These are phyloP conservation scores for Colletotrichum simmondsii DNA, from an alignment of 2,329 filamentous ascomycete species.

Conservation along the genomic window DNA sequence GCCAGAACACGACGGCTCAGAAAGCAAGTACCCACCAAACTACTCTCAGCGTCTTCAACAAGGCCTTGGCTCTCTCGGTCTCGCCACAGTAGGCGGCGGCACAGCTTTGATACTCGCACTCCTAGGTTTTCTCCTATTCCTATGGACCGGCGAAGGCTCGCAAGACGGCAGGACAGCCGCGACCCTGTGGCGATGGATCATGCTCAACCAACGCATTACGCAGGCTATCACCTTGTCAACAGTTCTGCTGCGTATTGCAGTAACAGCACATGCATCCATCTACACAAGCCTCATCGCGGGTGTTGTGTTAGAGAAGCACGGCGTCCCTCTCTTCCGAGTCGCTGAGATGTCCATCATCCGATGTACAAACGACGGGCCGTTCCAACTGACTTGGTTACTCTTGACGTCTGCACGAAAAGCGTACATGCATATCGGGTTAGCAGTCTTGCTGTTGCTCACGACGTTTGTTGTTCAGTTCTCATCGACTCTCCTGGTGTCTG, in stretches of 20 bases:
- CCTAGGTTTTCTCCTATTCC: constrained; percentile 35
- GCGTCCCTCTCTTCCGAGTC: constrained; percentile 37
- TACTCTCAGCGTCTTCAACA: background rate
- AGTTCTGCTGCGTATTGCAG: constrained; percentile 34
- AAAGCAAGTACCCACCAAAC: background rate
- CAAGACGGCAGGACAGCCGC: constrained; percentile 31
- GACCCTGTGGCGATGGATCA: constrained; percentile 35
- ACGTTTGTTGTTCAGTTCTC: constrained; percentile 1
- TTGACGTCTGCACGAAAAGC: constrained; percentile 23
- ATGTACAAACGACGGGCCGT: constrained; percentile 37
- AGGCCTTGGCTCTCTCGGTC: constrained; percentile 22
- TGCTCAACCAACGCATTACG: constrained; percentile 33
- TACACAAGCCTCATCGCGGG: constrained; percentile 39
- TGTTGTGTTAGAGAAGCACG: constrained; percentile 36
- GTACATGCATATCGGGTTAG: background rate
- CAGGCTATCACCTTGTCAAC: constrained; percentile 38
- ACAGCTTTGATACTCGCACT: constrained; percentile 33
- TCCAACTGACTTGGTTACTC: constrained; percentile 36
- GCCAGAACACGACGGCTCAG: background rate
- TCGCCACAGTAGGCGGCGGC: constrained; percentile 31
- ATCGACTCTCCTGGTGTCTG: background rate
- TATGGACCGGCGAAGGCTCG: constrained; percentile 36
- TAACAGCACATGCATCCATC: constrained; percentile 36
- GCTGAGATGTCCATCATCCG: constrained; percentile 39
- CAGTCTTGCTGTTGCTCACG: background rate